Base-by-base conservation (phyloP, 345 rosid species). In the Arabidopsis arenosa region DNA sequence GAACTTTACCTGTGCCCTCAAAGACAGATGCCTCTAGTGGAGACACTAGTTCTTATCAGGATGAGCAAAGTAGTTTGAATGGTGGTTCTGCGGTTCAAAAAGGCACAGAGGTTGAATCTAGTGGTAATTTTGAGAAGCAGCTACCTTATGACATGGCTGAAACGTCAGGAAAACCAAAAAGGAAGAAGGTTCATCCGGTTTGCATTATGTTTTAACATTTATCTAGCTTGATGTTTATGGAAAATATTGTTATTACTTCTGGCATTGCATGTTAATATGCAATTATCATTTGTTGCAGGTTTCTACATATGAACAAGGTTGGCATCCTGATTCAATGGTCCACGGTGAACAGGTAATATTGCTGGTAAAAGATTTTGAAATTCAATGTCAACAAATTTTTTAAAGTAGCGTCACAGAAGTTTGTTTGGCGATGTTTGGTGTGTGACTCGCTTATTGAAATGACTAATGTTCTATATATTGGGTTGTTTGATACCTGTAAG, bases 1-100 rank as follows among this genome's bases (percentile, higher is more conserved):
- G 83, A 68, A 80, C 43, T 61, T 53, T 84, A 56, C 89, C 55
- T 64, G 79, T 80, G 66, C 85, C 87, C n/a, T 66, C 76, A 2
- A 90, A 85, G 80, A 85, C 93, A 21, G 98, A 88, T 81, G 93
- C 90, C 45, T 92, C 99, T 69, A 95, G 98, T 82, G 98, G 97
- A 64, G 99, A 95, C 69, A 89, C 99, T 62, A 88, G 76, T 85
- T 95, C 97, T 74, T 89, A 88, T 81, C 99, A 87, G 87, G 98
- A 95, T 80, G 97, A 92, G 55, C 89, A 83, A 80, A 63, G 62
- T 77, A 88, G 91, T 48, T 73, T 90, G 85, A 84, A 86, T 75
- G 92, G 89, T 72, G 93, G 90, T 65, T 88, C 82, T 9, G 86
- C 78, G 41, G 73, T 83, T 68, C 96, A 85, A 61, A 95, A 80